phyloP scores from a whole-genome alignment of 352 stramenopile genomes.

The Phytophthora sansomeana region DNA sequence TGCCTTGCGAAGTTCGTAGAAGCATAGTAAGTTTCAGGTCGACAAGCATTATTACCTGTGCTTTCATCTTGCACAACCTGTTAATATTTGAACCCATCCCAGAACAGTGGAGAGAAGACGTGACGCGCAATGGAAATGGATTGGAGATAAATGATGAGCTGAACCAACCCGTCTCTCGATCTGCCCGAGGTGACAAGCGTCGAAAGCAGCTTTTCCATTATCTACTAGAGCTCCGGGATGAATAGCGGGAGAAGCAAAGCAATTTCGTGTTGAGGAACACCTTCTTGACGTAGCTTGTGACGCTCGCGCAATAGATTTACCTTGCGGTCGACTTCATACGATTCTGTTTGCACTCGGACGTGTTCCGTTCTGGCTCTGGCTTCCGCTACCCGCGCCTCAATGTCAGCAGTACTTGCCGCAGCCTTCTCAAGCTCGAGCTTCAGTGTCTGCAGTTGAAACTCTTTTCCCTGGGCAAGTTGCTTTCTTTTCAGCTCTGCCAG shows the following conservation, averaged over 20 bases:
- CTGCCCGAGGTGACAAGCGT: conserved; percentile 4
- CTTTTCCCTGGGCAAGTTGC: conserved; percentile 10
- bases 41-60: conserved; percentile 14
- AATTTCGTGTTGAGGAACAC: conserved; percentile 3
- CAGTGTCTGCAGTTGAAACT: conserved; percentile 9
- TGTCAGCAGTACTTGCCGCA: neutral
- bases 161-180: neutral
- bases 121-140: neutral
- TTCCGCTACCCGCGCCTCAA: neutral
- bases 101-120: conserved; percentile 16
- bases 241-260: neutral
- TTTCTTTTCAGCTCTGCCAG: conserved; percentile 5
- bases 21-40: conserved; percentile 1
- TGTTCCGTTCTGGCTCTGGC: neutral
- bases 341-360: neutral
- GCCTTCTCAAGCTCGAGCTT: conserved; percentile 5
- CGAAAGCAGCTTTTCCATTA: conserved; percentile 22
- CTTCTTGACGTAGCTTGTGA: conserved; percentile 15
- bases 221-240: conserved; percentile 13
- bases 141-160: conserved; percentile 19
- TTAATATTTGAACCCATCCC: conserved; percentile 23
- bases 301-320: conserved; percentile 9
- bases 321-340: conserved; percentile 3
- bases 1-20: conserved; percentile 3
- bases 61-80: conserved; percentile 25